These are phyloP conservation scores for Nyssa sinensis DNA, from an alignment of 148 eudicot genomes.

Conservation along the genomic window DNA sequence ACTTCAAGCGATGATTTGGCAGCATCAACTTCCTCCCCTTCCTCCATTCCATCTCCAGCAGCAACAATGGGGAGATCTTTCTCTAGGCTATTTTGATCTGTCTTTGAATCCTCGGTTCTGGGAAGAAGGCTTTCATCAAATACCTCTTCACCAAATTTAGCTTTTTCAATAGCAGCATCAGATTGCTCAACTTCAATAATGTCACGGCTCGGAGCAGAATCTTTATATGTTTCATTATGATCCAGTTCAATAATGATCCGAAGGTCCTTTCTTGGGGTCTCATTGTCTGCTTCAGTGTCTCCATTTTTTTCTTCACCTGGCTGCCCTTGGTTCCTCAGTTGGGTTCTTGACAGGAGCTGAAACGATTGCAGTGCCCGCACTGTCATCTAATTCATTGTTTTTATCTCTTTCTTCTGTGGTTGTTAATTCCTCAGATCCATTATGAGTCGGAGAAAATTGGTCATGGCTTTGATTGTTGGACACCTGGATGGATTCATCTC, in stretches of 20 bases:
- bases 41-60: slow-evolving; percentile 10
- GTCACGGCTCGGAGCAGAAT: slow-evolving; percentile 4
- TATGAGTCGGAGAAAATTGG: background rate
- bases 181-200: slow-evolving; percentile 11
- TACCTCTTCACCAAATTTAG: background rate
- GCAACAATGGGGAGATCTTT: slow-evolving; percentile 6
- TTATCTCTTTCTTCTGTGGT: slow-evolving; percentile 7
- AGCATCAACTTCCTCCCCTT: slow-evolving; percentile 10
- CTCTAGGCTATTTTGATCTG: slow-evolving; percentile 1
- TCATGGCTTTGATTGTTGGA: background rate
- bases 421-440: slow-evolving; percentile 12
- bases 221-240: slow-evolving; percentile 12
- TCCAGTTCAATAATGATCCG: slow-evolving; percentile 4
- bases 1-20: slow-evolving; percentile 1
- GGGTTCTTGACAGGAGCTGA: background rate
- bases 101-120: slow-evolving; percentile 3
- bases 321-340: background rate
- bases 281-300: background rate
- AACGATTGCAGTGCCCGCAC: background rate
- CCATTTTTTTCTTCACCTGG: background rate
- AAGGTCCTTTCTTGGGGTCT: background rate
- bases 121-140: slow-evolving; percentile 5
- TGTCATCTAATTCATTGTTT: slow-evolving; percentile 6
- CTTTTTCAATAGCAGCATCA: background rate
- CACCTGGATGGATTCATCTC: slow-evolving; percentile 1